Conservation (phyloP, 345 rosid species). For the Combretum micranthum region DNA sequence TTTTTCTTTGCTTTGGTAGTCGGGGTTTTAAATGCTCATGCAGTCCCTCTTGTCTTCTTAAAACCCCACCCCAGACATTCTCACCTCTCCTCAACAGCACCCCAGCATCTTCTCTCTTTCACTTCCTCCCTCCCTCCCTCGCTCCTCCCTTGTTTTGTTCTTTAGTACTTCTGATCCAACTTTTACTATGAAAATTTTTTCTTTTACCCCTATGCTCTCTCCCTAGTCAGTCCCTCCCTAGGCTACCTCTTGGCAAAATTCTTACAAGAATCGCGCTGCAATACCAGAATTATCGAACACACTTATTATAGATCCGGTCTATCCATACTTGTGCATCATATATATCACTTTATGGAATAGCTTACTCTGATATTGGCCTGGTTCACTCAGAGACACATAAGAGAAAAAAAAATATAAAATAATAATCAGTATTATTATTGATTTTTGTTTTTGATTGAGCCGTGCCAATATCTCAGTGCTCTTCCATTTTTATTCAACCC, state of each 20-base stretch:
- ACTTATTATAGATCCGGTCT: too few species aligned
- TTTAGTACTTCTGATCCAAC: neutral
- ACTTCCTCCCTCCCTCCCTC: neutral
- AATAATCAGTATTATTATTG: neutral
- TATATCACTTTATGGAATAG: conserved; percentile 17
- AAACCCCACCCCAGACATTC: conserved; percentile 48
- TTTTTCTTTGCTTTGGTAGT: conserved; percentile 72
- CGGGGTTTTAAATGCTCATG: conserved; percentile 60
- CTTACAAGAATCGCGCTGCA: too few species aligned
- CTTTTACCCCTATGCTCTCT: neutral
- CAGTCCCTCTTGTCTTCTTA: conserved; percentile 33
- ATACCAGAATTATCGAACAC: too few species aligned
- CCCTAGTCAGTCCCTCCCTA: neutral
- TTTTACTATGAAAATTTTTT: neutral
- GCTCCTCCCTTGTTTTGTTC: neutral
- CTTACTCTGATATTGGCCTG: conserved; percentile 82
- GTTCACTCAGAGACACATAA: conserved; percentile 79
- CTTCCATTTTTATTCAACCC: conserved; percentile 26
- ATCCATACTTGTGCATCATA: neutral
- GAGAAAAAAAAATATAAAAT: neutral
- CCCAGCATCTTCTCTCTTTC: conserved; percentile 6
- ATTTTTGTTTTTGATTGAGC: conserved; percentile 66
- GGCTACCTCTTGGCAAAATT: too few species aligned
- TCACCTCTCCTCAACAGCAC: conserved; percentile 25
- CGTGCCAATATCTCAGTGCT: conserved; percentile 94